A percentile compares a stretch with the other conserved stretches of the same genome.
These are phyloP conservation scores for Megacollybia marginata DNA, from an alignment of 768 basidiomycete species.

Conservation along the genomic window DNA sequence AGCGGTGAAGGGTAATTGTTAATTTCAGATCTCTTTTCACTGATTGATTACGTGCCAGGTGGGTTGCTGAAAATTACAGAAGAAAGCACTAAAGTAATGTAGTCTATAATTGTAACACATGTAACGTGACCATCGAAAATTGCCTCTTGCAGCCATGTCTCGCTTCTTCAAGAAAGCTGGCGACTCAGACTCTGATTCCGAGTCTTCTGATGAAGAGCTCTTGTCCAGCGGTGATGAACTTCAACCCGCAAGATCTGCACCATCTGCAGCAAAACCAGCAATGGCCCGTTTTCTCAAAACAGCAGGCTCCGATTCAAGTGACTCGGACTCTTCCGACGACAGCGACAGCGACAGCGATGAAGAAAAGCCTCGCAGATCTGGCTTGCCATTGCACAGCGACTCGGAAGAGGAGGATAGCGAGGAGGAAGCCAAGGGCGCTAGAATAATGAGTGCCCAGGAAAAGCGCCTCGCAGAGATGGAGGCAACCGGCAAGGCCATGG, in stretches of 20 bases:
- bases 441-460: conserved; percentile 84
- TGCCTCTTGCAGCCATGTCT: conserved; percentile 44
- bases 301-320: conserved; percentile 54
- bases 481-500: conserved; percentile 81
- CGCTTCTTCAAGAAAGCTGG: conserved; percentile 84
- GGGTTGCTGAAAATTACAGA: conserved; percentile 14
- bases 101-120: not conserved
- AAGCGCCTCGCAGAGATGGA: conserved; percentile 95
- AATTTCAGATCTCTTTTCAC: not conserved
- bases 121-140: not conserved
- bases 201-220: conserved; percentile 72
- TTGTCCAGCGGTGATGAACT: conserved; percentile 71
- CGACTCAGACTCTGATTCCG: conserved; percentile 72
- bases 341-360: conserved; percentile 50
- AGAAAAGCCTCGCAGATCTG: conserved; percentile 29
- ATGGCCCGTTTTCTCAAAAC: conserved; percentile 78
- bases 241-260: conserved; percentile 31
- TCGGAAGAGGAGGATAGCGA: conserved; percentile 50
- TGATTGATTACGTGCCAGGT: too few species aligned
- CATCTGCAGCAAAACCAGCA: conserved; percentile 42
- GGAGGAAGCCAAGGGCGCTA: conserved; percentile 65
- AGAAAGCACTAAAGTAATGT: not conserved
- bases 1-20: conserved; percentile 58
- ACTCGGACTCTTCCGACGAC: conserved; percentile 49
- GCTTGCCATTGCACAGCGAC: conserved; percentile 33